Percentiles rank a stretch among this genome's conserved stretches.
These are phyloP conservation scores for Sarcocystis neurona DNA, from an alignment of 169 alveolate species.

Conservation along the genomic window DNA sequence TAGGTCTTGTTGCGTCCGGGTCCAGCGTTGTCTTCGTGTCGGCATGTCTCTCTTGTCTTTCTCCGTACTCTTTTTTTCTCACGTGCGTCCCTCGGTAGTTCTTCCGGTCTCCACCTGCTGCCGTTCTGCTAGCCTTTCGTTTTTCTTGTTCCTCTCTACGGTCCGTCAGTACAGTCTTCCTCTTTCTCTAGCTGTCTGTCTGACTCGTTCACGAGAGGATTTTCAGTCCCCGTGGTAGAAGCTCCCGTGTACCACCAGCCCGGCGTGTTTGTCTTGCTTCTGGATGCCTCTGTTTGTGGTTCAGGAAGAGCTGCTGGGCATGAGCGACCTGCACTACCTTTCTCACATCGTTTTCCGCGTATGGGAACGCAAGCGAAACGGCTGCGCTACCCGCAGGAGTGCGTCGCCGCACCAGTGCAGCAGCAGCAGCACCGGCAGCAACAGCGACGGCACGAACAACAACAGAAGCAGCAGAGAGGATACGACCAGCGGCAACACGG, in stretches of 20 bases:
- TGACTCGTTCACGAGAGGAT: too few relatives aligned
- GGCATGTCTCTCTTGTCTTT: too few relatives aligned
- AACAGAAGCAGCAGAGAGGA: background rate
- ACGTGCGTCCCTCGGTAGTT: too few relatives aligned
- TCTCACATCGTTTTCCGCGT: slow-evolving; percentile 66
- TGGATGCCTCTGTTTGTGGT: background rate
- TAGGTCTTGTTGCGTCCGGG: too few relatives aligned
- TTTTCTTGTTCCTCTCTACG: too few relatives aligned
- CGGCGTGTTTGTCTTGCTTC: background rate
- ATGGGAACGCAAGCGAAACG: slow-evolving; percentile 41
- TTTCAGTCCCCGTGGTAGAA: too few relatives aligned
- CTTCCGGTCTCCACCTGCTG: too few relatives aligned
- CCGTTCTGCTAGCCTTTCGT: too few relatives aligned
- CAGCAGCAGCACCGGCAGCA: background rate
- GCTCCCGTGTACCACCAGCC: background rate
- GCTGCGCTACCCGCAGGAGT: background rate
- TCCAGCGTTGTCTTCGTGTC: too few relatives aligned
- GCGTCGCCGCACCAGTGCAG: background rate
- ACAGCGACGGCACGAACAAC: background rate
- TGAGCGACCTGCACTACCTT: slow-evolving; percentile 61
- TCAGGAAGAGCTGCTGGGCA: slow-evolving; percentile 46
- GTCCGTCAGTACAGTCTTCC: too few relatives aligned
- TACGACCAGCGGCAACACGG: slow-evolving; percentile 39
- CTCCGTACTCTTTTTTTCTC: too few relatives aligned
- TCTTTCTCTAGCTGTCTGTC: too few relatives aligned